Evolutionary conservation across 208 protist genomes (phyloP).

Genomic region (Leishmania tarentolae): DNA sequence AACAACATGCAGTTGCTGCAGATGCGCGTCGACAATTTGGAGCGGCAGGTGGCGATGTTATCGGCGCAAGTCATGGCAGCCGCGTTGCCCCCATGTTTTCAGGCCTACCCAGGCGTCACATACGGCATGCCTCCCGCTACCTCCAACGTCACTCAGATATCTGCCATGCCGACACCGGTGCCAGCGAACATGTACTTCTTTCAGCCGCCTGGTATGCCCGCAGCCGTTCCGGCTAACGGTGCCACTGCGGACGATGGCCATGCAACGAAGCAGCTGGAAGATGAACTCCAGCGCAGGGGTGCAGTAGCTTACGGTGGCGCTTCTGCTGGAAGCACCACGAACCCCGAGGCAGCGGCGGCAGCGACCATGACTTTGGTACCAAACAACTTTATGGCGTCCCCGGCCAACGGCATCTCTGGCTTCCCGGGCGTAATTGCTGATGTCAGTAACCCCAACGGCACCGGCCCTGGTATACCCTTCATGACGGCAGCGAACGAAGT

Average conservation of each 20-base stretch:
- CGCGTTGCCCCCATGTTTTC: slow-evolving; percentile 13
- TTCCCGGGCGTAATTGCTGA: slow-evolving; percentile 25
- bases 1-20: slow-evolving; percentile 36
- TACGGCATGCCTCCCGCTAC: slow-evolving; percentile 19
- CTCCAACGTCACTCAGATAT: slow-evolving; percentile 8
- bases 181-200: slow-evolving; percentile 29
- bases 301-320: slow-evolving; percentile 18
- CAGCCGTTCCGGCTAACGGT: slow-evolving; percentile 14
- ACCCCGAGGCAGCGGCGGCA: slow-evolving; percentile 13
- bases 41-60: slow-evolving; percentile 35
- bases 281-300: slow-evolving; percentile 42
- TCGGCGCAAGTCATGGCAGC: slow-evolving; percentile 22
- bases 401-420: slow-evolving; percentile 13
- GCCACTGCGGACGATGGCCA: not conserved
- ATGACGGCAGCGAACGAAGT: slow-evolving; percentile 18
- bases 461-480: slow-evolving; percentile 22
- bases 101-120: slow-evolving; percentile 22
- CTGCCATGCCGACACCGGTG: slow-evolving; percentile 19
- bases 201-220: slow-evolving; percentile 15
- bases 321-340: slow-evolving; percentile 17
- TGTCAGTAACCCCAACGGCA: slow-evolving; percentile 11
- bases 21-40: slow-evolving; percentile 47
- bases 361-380: slow-evolving; percentile 29
- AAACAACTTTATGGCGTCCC: slow-evolving; percentile 28
- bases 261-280: slow-evolving; percentile 37